These are phyloP conservation scores for Scleroderma bovista DNA, from an alignment of 768 basidiomycete genomes.

Conservation along the genomic window DNA sequence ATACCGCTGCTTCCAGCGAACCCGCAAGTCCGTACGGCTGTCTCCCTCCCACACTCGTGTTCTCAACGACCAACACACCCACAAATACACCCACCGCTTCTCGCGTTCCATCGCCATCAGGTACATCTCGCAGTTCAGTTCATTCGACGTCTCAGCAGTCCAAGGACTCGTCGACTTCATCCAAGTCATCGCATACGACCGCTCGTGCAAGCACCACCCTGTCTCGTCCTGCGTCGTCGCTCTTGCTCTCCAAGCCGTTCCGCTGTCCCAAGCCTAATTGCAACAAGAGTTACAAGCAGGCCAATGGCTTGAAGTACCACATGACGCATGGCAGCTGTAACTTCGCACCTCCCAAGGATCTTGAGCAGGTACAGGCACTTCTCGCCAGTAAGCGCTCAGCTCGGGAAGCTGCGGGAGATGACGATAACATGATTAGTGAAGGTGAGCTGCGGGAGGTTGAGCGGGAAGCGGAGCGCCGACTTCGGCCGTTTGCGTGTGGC, in stretches of 20 bases:
- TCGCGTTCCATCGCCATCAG: constrained; percentile 32
- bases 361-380: constrained; percentile 70
- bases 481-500: constrained; percentile 85
- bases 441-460: constrained; percentile 68
- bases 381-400: constrained; percentile 45
- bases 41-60: constrained; percentile 63
- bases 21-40: constrained; percentile 38
- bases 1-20: constrained; percentile 24
- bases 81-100: constrained; percentile 45
- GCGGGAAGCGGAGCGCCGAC: constrained; percentile 75
- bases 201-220: constrained; percentile 41
- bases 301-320: constrained; percentile 92
- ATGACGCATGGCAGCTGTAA: constrained; percentile 91
- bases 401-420: constrained; percentile 37
- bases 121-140: constrained; percentile 15
- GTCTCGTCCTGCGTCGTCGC: constrained; percentile 48
- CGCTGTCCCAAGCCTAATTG: constrained; percentile 92
- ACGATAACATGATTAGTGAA: constrained; percentile 44
- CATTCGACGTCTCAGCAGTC: constrained; percentile 13
- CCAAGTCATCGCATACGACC: constrained; percentile 20
- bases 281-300: constrained; percentile 95
- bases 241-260: constrained; percentile 82
- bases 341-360: constrained; percentile 84
- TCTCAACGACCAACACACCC: constrained; percentile 44
- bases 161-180: constrained; percentile 18